phyloP scores from a whole-genome alignment of 208 protist genomes.

The Phytomonas francai region DNA sequence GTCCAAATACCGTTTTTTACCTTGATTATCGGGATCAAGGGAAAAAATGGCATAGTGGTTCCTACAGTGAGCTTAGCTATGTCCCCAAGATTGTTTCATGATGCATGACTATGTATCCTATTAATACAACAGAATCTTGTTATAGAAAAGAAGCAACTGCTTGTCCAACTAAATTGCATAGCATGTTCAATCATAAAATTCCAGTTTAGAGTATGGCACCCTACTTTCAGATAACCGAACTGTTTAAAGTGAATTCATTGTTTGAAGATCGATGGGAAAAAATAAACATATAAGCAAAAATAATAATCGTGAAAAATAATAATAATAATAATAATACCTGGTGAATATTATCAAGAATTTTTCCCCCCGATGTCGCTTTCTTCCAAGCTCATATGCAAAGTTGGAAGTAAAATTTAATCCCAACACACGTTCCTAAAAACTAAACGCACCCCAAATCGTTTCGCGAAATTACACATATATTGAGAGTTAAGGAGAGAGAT shows the following conservation, averaged over 20 bases:
- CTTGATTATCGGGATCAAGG: not conserved
- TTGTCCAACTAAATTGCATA: not conserved
- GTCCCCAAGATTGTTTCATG: not conserved
- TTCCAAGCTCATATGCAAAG: not conserved
- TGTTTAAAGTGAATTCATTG: not conserved
- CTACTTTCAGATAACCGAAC: not conserved
- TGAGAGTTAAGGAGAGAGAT: not conserved
- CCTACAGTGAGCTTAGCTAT: not conserved
- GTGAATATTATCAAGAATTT: not conserved
- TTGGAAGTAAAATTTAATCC: not conserved
- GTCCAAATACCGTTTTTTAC: not conserved
- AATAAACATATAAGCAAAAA: constrained; percentile 4
- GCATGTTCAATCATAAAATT: not conserved
- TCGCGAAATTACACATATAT: not conserved
- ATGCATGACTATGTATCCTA: not conserved
- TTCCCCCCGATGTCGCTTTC: not conserved
- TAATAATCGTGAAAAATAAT: constrained; percentile 8
- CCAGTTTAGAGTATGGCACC: not conserved
- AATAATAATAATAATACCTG: not conserved
- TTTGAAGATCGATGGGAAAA: not conserved
- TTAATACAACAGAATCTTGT: not conserved
- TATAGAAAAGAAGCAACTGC: not conserved
- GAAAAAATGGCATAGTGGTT: not conserved
- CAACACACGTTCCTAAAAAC: not conserved
- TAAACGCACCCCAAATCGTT: not conserved